phyloP scores from a whole-genome alignment of 176 grass and related monocot genomes.

The Cocos nucifera region DNA sequence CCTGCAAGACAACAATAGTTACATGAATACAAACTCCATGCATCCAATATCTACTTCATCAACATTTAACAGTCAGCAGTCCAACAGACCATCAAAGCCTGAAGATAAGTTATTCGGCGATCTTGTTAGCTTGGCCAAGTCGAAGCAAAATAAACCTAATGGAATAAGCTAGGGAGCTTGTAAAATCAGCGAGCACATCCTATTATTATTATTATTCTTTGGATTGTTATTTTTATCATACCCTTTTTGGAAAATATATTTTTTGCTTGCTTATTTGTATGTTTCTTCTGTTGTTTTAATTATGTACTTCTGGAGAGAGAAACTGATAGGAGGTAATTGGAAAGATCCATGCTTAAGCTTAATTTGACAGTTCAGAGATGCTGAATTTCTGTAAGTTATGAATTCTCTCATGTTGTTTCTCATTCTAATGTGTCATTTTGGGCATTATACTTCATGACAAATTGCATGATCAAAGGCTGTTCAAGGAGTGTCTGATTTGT shows the following conservation, averaged over 20 bases:
- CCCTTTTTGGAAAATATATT: background rate
- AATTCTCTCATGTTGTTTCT: too few relatives aligned
- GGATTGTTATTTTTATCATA: too few relatives aligned
- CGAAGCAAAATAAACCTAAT: constrained; percentile 64
- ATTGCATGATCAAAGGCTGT: too few relatives aligned
- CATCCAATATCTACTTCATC: constrained; percentile 21
- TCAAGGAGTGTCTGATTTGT: too few relatives aligned
- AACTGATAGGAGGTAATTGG: background rate
- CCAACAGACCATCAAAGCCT: constrained; percentile 40
- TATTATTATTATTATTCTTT: background rate
- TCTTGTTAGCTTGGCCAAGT: constrained; percentile 85
- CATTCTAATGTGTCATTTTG: too few relatives aligned
- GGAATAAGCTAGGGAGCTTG: constrained; percentile 29
- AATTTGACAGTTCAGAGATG: too few relatives aligned
- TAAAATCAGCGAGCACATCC: constrained; percentile 12
- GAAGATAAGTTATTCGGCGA: constrained; percentile 91
- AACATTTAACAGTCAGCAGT: constrained; percentile 25
- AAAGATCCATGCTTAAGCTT: too few relatives aligned
- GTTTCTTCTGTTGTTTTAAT: constrained; percentile 1
- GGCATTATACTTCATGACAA: too few relatives aligned
- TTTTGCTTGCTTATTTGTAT: constrained; percentile 25
- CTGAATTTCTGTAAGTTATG: too few relatives aligned
- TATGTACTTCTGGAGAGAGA: constrained; percentile 23
- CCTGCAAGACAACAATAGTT: constrained; percentile 44
- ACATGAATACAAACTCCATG: constrained; percentile 22